These are phyloP conservation scores for Emydomyces testavorans DNA, from an alignment of 2,329 filamentous ascomycete genomes.

Conservation along the genomic window DNA sequence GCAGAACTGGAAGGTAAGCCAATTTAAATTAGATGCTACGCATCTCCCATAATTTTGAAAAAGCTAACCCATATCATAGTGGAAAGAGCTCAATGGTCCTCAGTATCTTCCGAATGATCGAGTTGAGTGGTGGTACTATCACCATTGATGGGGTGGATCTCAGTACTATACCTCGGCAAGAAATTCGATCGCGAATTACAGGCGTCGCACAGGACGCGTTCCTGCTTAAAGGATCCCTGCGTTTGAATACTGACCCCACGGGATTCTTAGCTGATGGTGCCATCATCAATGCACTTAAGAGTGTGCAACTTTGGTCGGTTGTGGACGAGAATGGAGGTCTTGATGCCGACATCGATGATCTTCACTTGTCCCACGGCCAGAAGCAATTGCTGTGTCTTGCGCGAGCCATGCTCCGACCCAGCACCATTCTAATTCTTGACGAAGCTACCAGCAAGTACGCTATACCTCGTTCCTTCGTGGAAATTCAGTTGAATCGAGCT, in stretches of 20 bases:
- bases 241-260: slow-evolving; percentile 33
- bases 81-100: slow-evolving; percentile 36
- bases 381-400: slow-evolving; percentile 54
- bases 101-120: slow-evolving; percentile 35
- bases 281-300: slow-evolving; percentile 29
- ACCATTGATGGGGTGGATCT: slow-evolving; percentile 36
- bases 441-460: slow-evolving; percentile 34
- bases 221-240: slow-evolving; percentile 32
- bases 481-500: no score
- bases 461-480: not conserved
- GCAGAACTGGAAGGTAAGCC: slow-evolving; percentile 24
- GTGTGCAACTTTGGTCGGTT: slow-evolving; percentile 29
- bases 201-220: slow-evolving; percentile 37
- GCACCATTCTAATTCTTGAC: slow-evolving; percentile 36
- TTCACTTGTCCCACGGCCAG: slow-evolving; percentile 48
- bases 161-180: slow-evolving; percentile 28
- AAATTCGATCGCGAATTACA: slow-evolving; percentile 33
- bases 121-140: slow-evolving; percentile 31
- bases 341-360: slow-evolving; percentile 36
- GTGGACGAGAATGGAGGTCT: slow-evolving; percentile 33
- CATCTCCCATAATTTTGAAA: not conserved
- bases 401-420: slow-evolving; percentile 43
- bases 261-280: slow-evolving; percentile 23
- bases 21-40: slow-evolving; percentile 4
- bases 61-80: slow-evolving; percentile 18